Evolutionary conservation across 306 rosid species (phyloP).

Genomic region (Clitoria ternatea): DNA sequence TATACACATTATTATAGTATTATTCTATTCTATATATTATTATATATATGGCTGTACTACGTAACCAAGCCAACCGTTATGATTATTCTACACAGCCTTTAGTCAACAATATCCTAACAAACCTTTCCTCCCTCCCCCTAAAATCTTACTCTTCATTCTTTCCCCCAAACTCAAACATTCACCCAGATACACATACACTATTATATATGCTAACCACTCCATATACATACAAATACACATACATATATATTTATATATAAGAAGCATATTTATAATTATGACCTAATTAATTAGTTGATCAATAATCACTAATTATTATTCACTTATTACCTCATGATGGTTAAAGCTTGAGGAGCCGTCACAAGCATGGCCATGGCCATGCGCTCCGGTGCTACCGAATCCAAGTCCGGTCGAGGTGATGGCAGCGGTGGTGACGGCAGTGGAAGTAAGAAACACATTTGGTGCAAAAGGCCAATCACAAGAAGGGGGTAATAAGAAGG

Average conservation of each 20-base stretch:
- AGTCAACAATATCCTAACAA: slow-evolving; percentile 83
- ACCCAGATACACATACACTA: not conserved
- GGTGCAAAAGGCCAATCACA: slow-evolving; percentile 46
- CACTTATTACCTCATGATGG: slow-evolving; percentile 58
- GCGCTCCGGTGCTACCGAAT: not conserved
- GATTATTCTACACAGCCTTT: slow-evolving; percentile 53
- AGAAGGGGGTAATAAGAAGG: slow-evolving; percentile 3
- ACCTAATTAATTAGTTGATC: slow-evolving; percentile 28
- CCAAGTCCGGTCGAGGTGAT: not conserved
- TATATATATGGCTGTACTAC: slow-evolving; percentile 39
- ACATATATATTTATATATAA: not conserved
- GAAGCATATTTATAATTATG: not conserved
- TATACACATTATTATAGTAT: slow-evolving; percentile 27
- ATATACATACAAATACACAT: not conserved
- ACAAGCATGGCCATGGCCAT: not conserved
- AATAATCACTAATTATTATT: slow-evolving; percentile 16
- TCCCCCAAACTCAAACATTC: not conserved
- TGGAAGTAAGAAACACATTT: slow-evolving; percentile 17
- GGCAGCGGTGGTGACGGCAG: not conserved
- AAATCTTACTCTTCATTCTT: slow-evolving; percentile 15
- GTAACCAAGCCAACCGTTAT: slow-evolving; percentile 62
- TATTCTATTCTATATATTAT: slow-evolving; percentile 25
- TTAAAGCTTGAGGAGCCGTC: slow-evolving; percentile 34
- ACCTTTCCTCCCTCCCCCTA: slow-evolving; percentile 27
- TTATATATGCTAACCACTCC: not conserved